Base-by-base conservation (phyloP, 306 rosid genomes). In the Erythrophleum fordii region DNA sequence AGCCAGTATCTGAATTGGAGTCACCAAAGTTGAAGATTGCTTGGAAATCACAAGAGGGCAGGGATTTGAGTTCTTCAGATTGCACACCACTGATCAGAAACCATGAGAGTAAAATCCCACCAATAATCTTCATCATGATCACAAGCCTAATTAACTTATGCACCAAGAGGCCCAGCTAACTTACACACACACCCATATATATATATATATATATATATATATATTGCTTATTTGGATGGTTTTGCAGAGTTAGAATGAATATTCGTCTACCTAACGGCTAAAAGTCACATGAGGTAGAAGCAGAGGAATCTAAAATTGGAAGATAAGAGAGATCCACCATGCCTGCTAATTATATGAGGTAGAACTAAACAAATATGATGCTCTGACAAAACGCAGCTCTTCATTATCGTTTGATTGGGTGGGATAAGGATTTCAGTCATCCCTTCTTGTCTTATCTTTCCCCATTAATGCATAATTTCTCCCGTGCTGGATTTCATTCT, bases 21-120 rank as follows among this genome's bases (percentile, higher is more conserved):
- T 92, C 97, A 18, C 93, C 95, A 62, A 92, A 90, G 85, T 88
- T 90, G 86, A 89, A 92, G 22, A 92, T 87, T 13, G 97, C 88
- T 9, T 83, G 70, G 75, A 90, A 92, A 20, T 78, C 79, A 80
- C 97, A 90, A 20, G 81, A 18, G 22, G 56, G 0, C 48, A 66
- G 34, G 6, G 80, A 22, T 69, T 53, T 49, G 23, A 13, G 10
- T 60, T 68, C 80, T 62, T 81, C 87, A 29, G 81, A 88, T 48
- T 12, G 44, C 37, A 84, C 74, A 34, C 5, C 73, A 59, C 46
- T 64, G 45, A 34, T 6, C 69, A 68, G 1, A 64, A 85, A 45
- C 82, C 42, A 73, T 42, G 77, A 20, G 41, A 80, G 26, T 70
- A 80, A 49, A 39, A 87, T 39, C 59, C 80, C 25, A 29, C 52